phyloP scores from a whole-genome alignment of 2,329 filamentous ascomycete species.

The Trichophyton verrucosum region DNA sequence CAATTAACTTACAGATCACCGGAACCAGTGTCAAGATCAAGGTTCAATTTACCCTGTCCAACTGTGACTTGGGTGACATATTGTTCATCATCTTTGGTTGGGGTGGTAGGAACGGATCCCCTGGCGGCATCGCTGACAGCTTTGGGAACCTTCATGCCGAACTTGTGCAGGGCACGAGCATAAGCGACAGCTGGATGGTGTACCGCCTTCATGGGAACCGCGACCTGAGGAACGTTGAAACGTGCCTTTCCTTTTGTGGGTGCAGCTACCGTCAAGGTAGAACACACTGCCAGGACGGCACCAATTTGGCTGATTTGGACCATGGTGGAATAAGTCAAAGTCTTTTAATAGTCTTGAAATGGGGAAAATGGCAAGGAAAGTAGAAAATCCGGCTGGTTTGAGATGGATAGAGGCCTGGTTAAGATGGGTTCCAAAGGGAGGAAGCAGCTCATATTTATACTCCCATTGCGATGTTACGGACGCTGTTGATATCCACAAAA shows the following conservation, averaged over 20 bases:
- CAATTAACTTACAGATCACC: constrained; percentile 48
- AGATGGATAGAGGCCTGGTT: neutral
- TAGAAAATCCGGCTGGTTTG: neutral
- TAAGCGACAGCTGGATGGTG: neutral
- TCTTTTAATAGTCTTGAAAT: neutral
- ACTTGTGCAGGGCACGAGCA: neutral
- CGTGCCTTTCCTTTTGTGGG: neutral
- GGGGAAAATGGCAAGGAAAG: neutral
- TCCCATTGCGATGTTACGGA: neutral
- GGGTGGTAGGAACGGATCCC: constrained; percentile 26
- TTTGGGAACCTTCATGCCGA: neutral
- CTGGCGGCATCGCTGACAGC: neutral
- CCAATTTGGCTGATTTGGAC: neutral
- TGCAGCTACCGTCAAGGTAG: neutral
- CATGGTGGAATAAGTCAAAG: neutral
- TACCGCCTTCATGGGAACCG: neutral
- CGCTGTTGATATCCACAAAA: neutral
- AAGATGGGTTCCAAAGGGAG: neutral
- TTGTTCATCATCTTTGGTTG: constrained; percentile 41
- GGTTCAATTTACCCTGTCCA: constrained; percentile 49
- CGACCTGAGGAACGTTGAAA: neutral
- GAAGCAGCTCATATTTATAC: neutral
- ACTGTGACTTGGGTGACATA: constrained; percentile 52
- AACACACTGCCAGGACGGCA: neutral
- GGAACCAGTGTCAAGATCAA: constrained; percentile 61